Percentiles rank a stretch among this genome's conserved stretches.
phyloP scores from a whole-genome alignment of 2,329 filamentous ascomycete species.

The Epichloe sp. region DNA sequence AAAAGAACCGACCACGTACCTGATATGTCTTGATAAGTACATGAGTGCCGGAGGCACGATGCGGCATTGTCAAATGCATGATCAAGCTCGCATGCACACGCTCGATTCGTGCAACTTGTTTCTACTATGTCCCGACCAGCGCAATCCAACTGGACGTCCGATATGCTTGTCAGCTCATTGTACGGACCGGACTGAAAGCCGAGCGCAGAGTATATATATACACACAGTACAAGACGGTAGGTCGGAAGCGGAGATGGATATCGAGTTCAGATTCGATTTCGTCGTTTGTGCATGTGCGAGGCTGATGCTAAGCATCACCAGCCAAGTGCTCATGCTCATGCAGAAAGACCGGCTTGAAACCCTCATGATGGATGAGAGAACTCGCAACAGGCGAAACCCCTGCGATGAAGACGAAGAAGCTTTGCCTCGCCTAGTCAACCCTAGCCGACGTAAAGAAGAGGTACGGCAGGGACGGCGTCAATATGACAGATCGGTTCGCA shows the following conservation, averaged over 20 bases:
- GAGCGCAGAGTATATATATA: background rate
- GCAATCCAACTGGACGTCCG: background rate
- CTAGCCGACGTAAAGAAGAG: too few species aligned
- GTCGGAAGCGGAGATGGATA: background rate
- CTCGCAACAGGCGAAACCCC: background rate
- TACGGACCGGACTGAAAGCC: too few species aligned
- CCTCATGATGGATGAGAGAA: background rate
- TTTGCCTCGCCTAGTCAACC: background rate
- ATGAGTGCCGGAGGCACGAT: background rate
- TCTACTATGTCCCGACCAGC: background rate
- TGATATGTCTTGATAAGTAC: background rate
- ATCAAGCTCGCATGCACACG: slow-evolving; percentile 3
- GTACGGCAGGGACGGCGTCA: too few species aligned
- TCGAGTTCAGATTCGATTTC: background rate
- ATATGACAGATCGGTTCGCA: background rate
- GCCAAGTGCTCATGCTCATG: background rate
- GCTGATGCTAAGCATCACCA: background rate
- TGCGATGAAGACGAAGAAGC: background rate
- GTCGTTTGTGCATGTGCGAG: background rate
- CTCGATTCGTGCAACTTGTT: background rate
- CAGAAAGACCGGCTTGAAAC: background rate
- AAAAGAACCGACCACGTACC: background rate
- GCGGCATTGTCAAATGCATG: background rate
- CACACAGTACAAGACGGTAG: slow-evolving; percentile 2
- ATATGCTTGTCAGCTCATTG: background rate